A percentile compares a stretch with the other conserved stretches of the same genome.
phyloP scores from a whole-genome alignment of 345 rosid species.

The Hevea brasiliensis region DNA sequence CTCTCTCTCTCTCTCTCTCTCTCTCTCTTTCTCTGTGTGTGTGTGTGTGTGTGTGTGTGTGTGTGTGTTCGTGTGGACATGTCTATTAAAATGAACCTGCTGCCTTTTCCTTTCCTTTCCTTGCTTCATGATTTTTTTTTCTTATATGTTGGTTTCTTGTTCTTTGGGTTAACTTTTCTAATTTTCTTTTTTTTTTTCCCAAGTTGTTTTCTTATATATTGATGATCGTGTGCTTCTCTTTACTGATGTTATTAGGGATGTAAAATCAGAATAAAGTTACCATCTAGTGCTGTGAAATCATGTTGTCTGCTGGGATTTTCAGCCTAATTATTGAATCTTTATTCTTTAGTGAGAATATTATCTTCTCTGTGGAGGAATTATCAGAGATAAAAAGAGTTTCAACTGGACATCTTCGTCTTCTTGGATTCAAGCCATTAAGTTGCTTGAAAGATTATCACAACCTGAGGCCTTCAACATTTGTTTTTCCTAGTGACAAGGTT shows the following conservation, averaged over 20 bases:
- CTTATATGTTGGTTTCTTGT: not conserved
- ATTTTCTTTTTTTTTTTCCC: not conserved
- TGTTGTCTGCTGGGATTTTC: constrained; percentile 17
- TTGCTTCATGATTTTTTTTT: not conserved
- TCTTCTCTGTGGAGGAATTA: constrained; percentile 61
- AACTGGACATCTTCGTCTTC: constrained; percentile 63
- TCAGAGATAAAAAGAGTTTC: constrained; percentile 75
- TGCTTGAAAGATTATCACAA: constrained; percentile 93
- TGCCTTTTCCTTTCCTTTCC: not conserved
- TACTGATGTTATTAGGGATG: not conserved
- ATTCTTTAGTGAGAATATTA: constrained; percentile 56
- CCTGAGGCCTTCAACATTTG: constrained; percentile 88
- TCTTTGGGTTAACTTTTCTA: not conserved
- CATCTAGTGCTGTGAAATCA: not conserved
- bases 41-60: not conserved
- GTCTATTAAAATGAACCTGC: not conserved
- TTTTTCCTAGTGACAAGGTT: constrained; percentile 92
- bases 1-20: not conserved
- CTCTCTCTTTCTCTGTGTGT: not conserved
- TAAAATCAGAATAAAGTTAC: not conserved
- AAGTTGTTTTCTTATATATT: not conserved
- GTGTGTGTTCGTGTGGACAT: not conserved
- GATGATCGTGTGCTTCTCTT: not conserved
- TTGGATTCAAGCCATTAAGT: constrained; percentile 90
- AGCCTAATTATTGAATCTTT: constrained; percentile 8